Base-by-base conservation (phyloP, 1,139 yeast genomes). In the Pichia cactophila region DNA sequence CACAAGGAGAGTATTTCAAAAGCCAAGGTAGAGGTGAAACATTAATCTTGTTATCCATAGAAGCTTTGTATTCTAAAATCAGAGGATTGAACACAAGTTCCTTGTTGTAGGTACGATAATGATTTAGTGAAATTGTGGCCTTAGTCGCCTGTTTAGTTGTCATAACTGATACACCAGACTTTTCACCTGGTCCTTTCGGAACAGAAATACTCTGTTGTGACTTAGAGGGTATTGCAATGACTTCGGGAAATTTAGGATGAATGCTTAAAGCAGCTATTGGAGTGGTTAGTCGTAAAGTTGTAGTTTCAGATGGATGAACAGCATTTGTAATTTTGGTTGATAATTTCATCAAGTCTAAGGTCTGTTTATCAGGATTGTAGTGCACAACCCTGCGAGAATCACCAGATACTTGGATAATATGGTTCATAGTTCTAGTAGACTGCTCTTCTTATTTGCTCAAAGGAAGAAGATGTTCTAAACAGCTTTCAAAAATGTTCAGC, bases 1-100 rank as follows among this genome's bases (percentile, higher is more conserved):
- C 56, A 33, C 47, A 37, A 16, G 29, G 26, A 20, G 57, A 54
- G 28, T 49, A 53, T 26, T 40, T 42, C 26, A 51, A 26, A 26
- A 43, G 42, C 45, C 44, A 42, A 8, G 54, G 54, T 20, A 23
- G 9, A 9, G 41, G 41, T 38, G n/a, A 17, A 20, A 23, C 16
- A 38, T 38, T 38, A 10, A 20, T 9, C 3, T 9, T 23, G n/a
- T 23, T 23, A 2, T 38, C 41, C 5, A 20, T 33, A 5, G 33
- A 16, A 6, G 38, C 16, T 3, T 43, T 36, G 8, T 44, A 31
- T 35, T 51, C 51, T 2, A 51, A 17, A 3, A 43, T 43, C 8
- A 51, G 26, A 8, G 50, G 50, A 2, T 46, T 44, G 6, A 48
- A 36, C 20, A 33, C 33, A 1, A 51, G 16, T 14, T 28, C 33